These are phyloP conservation scores for Recurvomyces mirabilis DNA, from an alignment of 495 filamentous ascomycete genomes.

Conservation along the genomic window DNA sequence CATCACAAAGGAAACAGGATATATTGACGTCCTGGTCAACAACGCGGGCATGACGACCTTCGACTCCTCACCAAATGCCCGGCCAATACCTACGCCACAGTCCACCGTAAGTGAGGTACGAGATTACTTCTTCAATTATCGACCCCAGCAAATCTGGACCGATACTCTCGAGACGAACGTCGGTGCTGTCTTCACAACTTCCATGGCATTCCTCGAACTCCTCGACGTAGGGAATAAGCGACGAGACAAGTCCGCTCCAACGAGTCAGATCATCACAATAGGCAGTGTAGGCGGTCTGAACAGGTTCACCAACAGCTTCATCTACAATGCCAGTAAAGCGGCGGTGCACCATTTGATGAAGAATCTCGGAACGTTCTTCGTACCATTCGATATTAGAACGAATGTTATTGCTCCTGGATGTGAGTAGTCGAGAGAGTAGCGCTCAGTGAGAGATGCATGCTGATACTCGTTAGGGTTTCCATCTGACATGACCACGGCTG, in stretches of 20 bases:
- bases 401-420: conserved; percentile 23
- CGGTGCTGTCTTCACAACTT: conserved; percentile 18
- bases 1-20: conserved; percentile 32
- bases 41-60: conserved; percentile 22
- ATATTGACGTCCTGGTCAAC: conserved; percentile 26
- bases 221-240: conserved; percentile 33
- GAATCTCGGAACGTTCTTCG: conserved; percentile 27
- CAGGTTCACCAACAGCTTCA: conserved; percentile 14
- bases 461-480: conserved; percentile 23
- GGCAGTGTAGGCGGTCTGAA: conserved; percentile 25
- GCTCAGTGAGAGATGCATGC: not conserved
- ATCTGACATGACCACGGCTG: conserved; percentile 22
- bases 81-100: conserved; percentile 12
- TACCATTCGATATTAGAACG: conserved; percentile 26
- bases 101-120: conserved; percentile 11
- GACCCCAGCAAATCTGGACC: conserved; percentile 9
- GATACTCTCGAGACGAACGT: conserved; percentile 17
- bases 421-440: not conserved
- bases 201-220: conserved; percentile 35
- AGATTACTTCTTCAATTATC: conserved; percentile 22
- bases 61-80: conserved; percentile 14
- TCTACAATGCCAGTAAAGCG: conserved; percentile 25
- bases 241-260: conserved; percentile 9
- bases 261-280: conserved; percentile 30
- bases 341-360: conserved; percentile 28